Evolutionary conservation across 2,329 filamentous ascomycete species (phyloP), one percentile per base, ranked within the genome.

Genomic region (Apiospora rasikravindrae): DNA sequence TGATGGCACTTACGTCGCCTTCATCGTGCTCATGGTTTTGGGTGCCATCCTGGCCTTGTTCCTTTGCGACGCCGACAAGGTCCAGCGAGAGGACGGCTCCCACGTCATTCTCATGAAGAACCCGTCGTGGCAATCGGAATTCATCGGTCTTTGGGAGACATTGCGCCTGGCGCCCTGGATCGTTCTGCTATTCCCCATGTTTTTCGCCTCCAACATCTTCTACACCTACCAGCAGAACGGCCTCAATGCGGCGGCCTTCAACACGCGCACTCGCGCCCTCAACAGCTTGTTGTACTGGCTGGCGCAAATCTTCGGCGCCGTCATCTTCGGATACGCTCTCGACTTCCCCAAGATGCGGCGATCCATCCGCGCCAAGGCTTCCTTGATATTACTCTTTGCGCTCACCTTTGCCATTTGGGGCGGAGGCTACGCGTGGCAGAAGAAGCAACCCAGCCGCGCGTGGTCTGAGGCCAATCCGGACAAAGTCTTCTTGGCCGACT

Each of bases 201-300:
- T 95, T 84, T 88, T 93, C 78, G 88, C 91, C 69, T 93, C 91
- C 79, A 95, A 95, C 81, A 94, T 92, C 89, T 95, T 95, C 84
- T 93, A 93, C 82, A 90, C 90, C 68, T 94, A 94, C 80, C 93
- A 95, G 77, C 92, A 93, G 83, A 94, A 94, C 78, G 87, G 86
- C 71, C 86, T 94, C 82, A 94, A 95, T 79, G 84, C 84, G 33
- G 88, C 90, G 68, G 88, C 90, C 75, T 94, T 94, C 85, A 90
- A 91, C 79, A 89, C 91, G 70, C 90, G 93, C 72, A 93, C 92
- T 26, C 88, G 91, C 66, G 87, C 92, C 13, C 85, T 95, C 74
- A 94, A 94, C 83, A 91, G 88, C 77, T 84, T 91, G 10, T 85
- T 94, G 16, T 94, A 94, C 84, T 94, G 92, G 86, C 82, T 89